These are phyloP conservation scores for Phalaenopsis equestris DNA, from an alignment of 106 monocot species.

Conservation along the genomic window DNA sequence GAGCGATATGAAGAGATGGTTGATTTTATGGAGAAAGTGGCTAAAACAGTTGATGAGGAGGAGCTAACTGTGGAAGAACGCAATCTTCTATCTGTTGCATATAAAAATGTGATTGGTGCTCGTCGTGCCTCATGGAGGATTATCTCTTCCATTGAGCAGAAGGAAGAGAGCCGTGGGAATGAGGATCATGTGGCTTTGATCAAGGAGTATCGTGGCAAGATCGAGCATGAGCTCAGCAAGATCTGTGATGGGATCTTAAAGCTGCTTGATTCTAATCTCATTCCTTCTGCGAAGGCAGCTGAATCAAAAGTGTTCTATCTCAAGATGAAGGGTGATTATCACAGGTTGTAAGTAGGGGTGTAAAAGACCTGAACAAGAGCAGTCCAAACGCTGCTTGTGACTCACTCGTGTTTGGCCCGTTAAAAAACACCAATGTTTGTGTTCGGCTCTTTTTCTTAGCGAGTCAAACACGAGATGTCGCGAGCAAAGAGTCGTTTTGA, in stretches of 20 bases:
- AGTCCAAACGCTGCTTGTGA: too few relatives aligned
- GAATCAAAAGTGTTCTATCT: slow-evolving; percentile 47
- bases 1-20: slow-evolving; percentile 49
- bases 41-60: slow-evolving; percentile 33
- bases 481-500: too few relatives aligned
- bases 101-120: slow-evolving; percentile 44
- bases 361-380: too few relatives aligned
- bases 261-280: slow-evolving; percentile 31
- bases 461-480: too few relatives aligned
- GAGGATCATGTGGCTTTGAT: slow-evolving; percentile 37
- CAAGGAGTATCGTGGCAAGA: slow-evolving; percentile 41
- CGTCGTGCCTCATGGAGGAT: slow-evolving; percentile 43
- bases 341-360: slow-evolving; percentile 15
- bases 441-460: too few relatives aligned
- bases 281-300: slow-evolving; percentile 28
- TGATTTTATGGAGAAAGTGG: slow-evolving; percentile 50
- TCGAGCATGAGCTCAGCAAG: slow-evolving; percentile 36
- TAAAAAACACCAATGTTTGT: too few relatives aligned
- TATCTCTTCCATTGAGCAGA: slow-evolving; percentile 44
- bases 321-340: slow-evolving; percentile 50
- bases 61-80: slow-evolving; percentile 39
- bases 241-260: slow-evolving; percentile 40
- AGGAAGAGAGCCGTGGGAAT: slow-evolving; percentile 45
- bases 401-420: too few relatives aligned
- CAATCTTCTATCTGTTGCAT: slow-evolving; percentile 37